These are phyloP conservation scores for Solanum paucissectum DNA, from an alignment of 257 asterid species.

Conservation along the genomic window DNA sequence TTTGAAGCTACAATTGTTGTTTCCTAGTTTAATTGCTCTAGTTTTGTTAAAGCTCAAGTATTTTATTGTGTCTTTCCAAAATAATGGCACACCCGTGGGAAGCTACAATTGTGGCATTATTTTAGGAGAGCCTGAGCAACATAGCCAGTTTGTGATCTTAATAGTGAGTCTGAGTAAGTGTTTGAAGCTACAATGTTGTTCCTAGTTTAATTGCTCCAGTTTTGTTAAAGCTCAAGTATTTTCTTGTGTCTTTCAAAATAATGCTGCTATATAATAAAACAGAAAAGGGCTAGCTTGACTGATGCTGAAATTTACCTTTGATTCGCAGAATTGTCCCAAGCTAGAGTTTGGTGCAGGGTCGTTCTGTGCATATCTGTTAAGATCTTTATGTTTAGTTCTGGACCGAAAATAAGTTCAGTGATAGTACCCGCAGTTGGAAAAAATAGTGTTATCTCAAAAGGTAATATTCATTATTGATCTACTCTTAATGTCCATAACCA, in stretches of 20 bases:
- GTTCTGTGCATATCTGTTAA: not conserved
- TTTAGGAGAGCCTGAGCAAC: not conserved
- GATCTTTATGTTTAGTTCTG: not conserved
- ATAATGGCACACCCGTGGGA: not conserved
- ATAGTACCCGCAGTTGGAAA: not conserved
- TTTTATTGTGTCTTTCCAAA: not conserved
- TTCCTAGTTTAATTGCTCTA: not conserved
- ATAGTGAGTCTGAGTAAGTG: not conserved
- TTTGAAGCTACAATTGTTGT: not conserved
- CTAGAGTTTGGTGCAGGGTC: not conserved
- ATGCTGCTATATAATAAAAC: not conserved
- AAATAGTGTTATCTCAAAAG: not conserved
- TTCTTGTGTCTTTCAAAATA: not conserved
- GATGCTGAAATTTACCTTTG: not conserved
- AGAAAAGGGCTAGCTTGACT: not conserved
- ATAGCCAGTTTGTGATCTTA: not conserved
- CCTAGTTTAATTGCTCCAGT: not conserved
- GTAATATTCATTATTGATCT: not conserved
- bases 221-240: not conserved
- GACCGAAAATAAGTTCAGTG: not conserved
- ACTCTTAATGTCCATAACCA: not conserved
- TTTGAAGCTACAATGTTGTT: not conserved
- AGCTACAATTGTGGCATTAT: not conserved
- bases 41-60: not conserved
- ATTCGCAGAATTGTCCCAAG: not conserved